Conservation (phyloP, 192 early-diverging fungal genomes). For the Entomortierella chlamydospora region DNA sequence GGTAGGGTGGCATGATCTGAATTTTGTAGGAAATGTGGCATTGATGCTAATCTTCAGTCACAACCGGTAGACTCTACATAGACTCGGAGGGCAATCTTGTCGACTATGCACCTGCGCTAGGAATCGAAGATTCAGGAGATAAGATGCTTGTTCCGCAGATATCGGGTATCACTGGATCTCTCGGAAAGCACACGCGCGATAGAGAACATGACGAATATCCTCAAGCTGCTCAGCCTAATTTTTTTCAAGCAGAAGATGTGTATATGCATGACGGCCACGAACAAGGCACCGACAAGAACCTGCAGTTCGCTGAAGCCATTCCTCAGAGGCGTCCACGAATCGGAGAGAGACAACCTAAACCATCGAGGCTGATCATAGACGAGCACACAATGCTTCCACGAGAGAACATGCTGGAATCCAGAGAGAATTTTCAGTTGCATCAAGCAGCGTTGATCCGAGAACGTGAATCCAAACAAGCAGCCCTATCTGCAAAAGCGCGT, state of each 20-base stretch:
- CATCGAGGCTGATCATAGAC: slow-evolving; percentile 1
- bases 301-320: neutral
- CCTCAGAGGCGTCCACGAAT: neutral
- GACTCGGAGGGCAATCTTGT: slow-evolving; percentile 40
- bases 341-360: neutral
- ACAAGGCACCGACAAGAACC: neutral
- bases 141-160: neutral
- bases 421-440: slow-evolving; percentile 1
- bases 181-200: slow-evolving; percentile 11
- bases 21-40: neutral
- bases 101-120: slow-evolving; percentile 10
- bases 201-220: neutral
- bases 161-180: neutral
- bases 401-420: neutral
- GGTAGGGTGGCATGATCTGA: slow-evolving; percentile 6
- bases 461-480: slow-evolving; percentile 1
- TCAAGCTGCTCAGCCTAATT: too few relatives aligned
- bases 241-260: neutral
- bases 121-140: neutral
- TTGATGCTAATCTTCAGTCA: neutral
- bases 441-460: slow-evolving; percentile 17
- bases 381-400: slow-evolving; percentile 14
- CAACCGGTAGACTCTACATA: slow-evolving; percentile 17
- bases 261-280: neutral
- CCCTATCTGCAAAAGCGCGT: neutral